Base-by-base conservation (phyloP, 163 green algal genomes). In the Scenedesmus sp. region DNA sequence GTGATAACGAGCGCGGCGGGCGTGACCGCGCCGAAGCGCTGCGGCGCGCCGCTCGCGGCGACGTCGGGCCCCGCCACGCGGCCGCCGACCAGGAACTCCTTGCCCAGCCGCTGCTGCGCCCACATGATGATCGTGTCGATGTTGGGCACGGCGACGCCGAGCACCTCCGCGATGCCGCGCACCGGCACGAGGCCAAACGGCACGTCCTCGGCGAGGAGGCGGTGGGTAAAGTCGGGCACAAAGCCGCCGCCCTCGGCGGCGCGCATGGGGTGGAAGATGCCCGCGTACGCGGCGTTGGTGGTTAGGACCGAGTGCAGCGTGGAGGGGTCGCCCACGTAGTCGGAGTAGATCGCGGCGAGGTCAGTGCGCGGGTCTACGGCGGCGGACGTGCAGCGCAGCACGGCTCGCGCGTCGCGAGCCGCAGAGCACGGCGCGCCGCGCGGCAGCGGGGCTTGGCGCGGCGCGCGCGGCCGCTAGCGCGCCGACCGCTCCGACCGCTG, bases 51-150 rank as follows among this genome's bases (percentile, higher is more conserved):
- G 15, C 29, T 51, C 31, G 14, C 28, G 60, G 60, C 60, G 20
- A 69, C 60, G 34, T 69, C 29, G 22, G 15, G 29, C 20, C 60
- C 60, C n/a, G 31, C 42, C 60, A 69, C 18, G 28, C 44, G 42
- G 60, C 60, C 60, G 34, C 31, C 60, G 15, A 69, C 36, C 20
- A 69, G 36, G 60, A 53, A 69, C 62, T 54, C 63, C 63, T 58
- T 73, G 63, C 63, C 63, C 14, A 73, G 53, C n/a, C 44, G 22
- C n/a, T 58, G 14, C 44, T 73, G 63, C 6, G 39, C 63, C 63
- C 63, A 73, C 24, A n/a, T 73, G 63, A 73, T 73, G 39, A 73
- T 44, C 39, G 22, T 22, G 63, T 73, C 63, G 5, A 73, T 44
- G 34, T 44, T 44, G 22, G 63, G 63, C 26, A 44, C 60, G 11